A percentile compares a stretch with the other conserved stretches of the same genome.
These are phyloP conservation scores for Bullera alba DNA, from an alignment of 768 basidiomycete species.

Conservation along the genomic window DNA sequence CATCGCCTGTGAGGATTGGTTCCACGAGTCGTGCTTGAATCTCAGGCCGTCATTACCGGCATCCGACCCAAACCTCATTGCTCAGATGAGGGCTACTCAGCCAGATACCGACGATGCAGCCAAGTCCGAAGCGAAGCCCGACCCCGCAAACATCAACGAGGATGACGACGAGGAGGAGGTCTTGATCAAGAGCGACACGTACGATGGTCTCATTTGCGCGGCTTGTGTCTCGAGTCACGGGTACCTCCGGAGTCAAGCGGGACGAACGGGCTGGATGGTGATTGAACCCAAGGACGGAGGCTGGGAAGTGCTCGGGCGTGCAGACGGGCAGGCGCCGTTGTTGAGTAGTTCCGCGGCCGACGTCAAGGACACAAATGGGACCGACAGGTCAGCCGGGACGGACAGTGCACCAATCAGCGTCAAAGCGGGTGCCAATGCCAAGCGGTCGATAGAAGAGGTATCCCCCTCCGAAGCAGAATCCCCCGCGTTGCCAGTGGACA, in stretches of 20 bases:
- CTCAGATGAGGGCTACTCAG: background rate
- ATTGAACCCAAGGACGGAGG: slow-evolving; percentile 21
- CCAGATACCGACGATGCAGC: background rate
- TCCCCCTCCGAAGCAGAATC: background rate
- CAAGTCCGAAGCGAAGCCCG: slow-evolving; percentile 9
- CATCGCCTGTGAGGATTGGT: slow-evolving; percentile 46
- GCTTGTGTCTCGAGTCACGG: slow-evolving; percentile 19
- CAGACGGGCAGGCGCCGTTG: background rate
- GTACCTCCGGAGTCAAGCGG: slow-evolving; percentile 17
- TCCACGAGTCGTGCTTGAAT: slow-evolving; percentile 42
- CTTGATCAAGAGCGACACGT: slow-evolving; percentile 32
- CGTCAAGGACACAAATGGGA: background rate
- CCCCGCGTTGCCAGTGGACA: background rate
- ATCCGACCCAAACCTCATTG: too few species aligned
- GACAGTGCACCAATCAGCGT: background rate
- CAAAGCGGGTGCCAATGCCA: background rate
- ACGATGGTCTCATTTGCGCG: slow-evolving; percentile 41
- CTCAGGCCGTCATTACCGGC: slow-evolving; percentile 9
- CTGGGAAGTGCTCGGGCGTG: slow-evolving; percentile 5
- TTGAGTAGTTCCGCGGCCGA: background rate
- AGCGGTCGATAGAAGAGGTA: background rate
- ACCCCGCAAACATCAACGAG: too few species aligned
- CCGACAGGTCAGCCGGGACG: background rate
- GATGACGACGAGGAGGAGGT: slow-evolving; percentile 31
- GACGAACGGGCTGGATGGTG: slow-evolving; percentile 41